These are phyloP conservation scores for Gigaspora rosea DNA, from an alignment of 192 early-diverging fungal genomes.

Conservation along the genomic window DNA sequence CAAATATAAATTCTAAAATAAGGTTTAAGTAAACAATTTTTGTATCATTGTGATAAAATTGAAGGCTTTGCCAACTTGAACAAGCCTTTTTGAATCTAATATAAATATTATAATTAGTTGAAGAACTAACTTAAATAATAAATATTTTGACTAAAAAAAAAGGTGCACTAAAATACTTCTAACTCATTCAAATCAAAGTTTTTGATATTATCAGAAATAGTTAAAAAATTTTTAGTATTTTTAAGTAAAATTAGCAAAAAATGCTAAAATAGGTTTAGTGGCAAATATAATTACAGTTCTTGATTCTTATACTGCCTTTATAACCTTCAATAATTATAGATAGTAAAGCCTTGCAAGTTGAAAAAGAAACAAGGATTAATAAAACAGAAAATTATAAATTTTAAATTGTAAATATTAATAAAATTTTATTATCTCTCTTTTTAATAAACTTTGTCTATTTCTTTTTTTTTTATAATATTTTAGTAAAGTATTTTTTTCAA, in stretches of 20 bases:
- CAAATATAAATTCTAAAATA: constrained; percentile 69
- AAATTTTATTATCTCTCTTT: constrained; percentile 56
- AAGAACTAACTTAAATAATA: neutral
- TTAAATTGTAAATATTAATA: neutral
- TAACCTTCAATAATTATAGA: constrained; percentile 73
- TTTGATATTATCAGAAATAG: constrained; percentile 45
- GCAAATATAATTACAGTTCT: constrained; percentile 71
- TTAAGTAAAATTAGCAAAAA: constrained; percentile 65
- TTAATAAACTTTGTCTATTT: constrained; percentile 57
- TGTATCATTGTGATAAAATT: constrained; percentile 75
- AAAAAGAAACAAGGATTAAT: neutral
- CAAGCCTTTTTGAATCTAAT: constrained; percentile 75
- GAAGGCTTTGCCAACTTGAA: constrained; percentile 71
- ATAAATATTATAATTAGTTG: neutral
- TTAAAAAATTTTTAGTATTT: constrained; percentile 50
- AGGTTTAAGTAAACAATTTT: constrained; percentile 74
- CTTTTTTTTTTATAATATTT: constrained; percentile 32
- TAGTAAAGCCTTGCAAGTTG: constrained; percentile 74
- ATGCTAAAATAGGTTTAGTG: constrained; percentile 69
- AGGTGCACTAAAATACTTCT: constrained; percentile 45
- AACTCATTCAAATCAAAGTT: constrained; percentile 75
- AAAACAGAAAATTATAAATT: neutral
- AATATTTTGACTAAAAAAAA: neutral
- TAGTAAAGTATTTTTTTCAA: constrained; percentile 56
- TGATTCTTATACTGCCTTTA: constrained; percentile 72